Evolutionary conservation across 1,284 basidiomycete species (phyloP).

Genomic region (Inonotus obliquus): DNA sequence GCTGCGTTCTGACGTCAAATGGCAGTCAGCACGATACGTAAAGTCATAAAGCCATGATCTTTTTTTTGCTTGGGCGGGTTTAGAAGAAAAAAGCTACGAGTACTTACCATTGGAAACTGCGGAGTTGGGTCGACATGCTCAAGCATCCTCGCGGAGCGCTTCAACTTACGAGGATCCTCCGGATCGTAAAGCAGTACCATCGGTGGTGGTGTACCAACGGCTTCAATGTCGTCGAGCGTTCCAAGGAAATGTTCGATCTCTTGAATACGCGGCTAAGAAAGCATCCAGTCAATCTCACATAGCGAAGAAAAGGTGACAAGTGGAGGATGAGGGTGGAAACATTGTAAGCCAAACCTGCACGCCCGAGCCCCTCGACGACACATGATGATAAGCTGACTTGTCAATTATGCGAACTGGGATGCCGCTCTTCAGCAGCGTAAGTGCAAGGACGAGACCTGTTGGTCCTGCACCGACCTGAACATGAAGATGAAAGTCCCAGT

Average conservation of each 20-base stretch:
- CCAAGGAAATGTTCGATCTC: conserved; percentile 18
- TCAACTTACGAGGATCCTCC: background rate
- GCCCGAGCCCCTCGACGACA: conserved; percentile 4
- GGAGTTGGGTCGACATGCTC: conserved; percentile 6
- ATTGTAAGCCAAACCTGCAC: background rate
- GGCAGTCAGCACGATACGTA: too few relatives aligned
- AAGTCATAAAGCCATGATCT: too few relatives aligned
- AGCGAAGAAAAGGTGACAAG: background rate
- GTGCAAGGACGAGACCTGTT: conserved; percentile 10
- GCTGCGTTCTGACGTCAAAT: background rate
- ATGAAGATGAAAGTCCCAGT: background rate
- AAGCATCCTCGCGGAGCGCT: background rate
- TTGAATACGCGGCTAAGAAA: conserved; percentile 15
- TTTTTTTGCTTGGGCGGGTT: background rate
- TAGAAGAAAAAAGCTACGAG: background rate
- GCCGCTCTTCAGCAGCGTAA: conserved; percentile 14
- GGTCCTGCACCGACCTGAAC: conserved; percentile 17
- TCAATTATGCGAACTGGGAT: conserved; percentile 17
- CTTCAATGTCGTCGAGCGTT: background rate
- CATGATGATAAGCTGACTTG: conserved; percentile 10
- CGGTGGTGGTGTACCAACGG: background rate
- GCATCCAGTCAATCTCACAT: background rate
- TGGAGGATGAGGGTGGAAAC: too few relatives aligned
- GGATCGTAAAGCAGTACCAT: conserved; percentile 1
- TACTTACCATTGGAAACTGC: conserved; percentile 10